Evolutionary conservation across 768 basidiomycete genomes (phyloP), one percentile per base, ranked within the genome.

Genomic region (Harrya chromipes): DNA sequence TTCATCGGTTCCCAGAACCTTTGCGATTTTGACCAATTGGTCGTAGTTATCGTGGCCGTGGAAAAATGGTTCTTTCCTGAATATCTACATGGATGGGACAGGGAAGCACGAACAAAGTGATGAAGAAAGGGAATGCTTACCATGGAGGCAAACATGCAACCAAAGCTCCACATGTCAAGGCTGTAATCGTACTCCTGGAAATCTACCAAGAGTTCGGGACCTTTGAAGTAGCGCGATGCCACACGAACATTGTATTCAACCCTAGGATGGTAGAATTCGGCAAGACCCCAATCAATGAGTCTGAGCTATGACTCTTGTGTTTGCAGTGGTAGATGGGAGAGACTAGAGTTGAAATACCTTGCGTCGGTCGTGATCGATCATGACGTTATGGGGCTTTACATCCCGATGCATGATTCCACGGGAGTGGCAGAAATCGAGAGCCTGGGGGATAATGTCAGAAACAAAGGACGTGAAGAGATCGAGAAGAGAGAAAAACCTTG

Each of bases 131-230:
- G 33, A 60, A 17, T 36, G 29, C 79, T 58, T 64, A 95, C 94
- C 95, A 98, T 97, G 16, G 90, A 93, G 9, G 95, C 95, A 69
- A 95, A 97, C 93, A 95, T 98, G 67, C 95, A 97, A 16, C 95
- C 95, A 64, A 90, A 85, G 72, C 91, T 94, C 95, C 95, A 98
- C 91, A 98, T 92, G 68, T 98, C 94, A 60, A 97, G 72, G 69
- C 89, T 91, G 67, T 97, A 97, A 69, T 98, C 95, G 58, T 98
- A 98, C 67, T 97, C 93, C 68, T 97, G 95, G 75, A 97, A 97
- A 69, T 97, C 94, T 52, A 97, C 94, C 49, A 97, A 75, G 49
- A 97, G 75, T 70, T 98, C 95, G 6, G 94, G 95, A 1, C 94
- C 95, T 68, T 98, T 98, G 78, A 97, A 98, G 75, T 97, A 97